A percentile compares a stretch with the other conserved stretches of the same genome.
Evolutionary conservation across 345 rosid species (phyloP).

Genomic region (Salix arbutifolia): DNA sequence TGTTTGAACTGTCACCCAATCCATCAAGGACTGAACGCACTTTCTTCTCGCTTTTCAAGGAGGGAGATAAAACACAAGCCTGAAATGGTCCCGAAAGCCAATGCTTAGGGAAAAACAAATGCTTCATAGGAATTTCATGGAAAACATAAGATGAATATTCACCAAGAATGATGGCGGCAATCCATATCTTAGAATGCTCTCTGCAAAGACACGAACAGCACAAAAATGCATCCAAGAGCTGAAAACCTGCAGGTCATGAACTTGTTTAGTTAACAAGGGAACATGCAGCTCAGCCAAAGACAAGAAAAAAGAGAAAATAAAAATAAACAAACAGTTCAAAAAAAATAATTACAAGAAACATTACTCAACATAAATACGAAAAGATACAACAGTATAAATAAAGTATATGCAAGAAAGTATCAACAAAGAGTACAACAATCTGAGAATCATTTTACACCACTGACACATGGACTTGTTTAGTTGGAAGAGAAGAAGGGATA

Average conservation of each 20-base stretch:
- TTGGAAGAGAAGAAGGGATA: not conserved
- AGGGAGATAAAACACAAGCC: slow-evolving; percentile 88
- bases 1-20: slow-evolving; percentile 61
- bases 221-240: slow-evolving; percentile 99
- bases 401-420: not conserved
- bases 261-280: too few species aligned
- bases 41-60: slow-evolving; percentile 84
- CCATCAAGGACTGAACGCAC: slow-evolving; percentile 86
- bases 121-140: not conserved
- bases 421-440: not conserved
- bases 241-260: slow-evolving; percentile 61
- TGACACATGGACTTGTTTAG: not conserved
- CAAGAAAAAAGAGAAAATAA: not conserved
- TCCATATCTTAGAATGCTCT: slow-evolving; percentile 98
- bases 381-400: not conserved
- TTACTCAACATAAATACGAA: not conserved
- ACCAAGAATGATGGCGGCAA: slow-evolving; percentile 96
- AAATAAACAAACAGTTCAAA: too few species aligned
- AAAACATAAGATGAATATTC: slow-evolving; percentile 18
- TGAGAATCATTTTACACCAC: not conserved
- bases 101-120: slow-evolving; percentile 8
- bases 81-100: slow-evolving; percentile 32
- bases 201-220: slow-evolving; percentile 86
- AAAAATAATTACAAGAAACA: not conserved
- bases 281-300: not conserved